Evolutionary conservation across 2,329 filamentous ascomycete species (phyloP).

Genomic region (Alternaria gansuensis): DNA sequence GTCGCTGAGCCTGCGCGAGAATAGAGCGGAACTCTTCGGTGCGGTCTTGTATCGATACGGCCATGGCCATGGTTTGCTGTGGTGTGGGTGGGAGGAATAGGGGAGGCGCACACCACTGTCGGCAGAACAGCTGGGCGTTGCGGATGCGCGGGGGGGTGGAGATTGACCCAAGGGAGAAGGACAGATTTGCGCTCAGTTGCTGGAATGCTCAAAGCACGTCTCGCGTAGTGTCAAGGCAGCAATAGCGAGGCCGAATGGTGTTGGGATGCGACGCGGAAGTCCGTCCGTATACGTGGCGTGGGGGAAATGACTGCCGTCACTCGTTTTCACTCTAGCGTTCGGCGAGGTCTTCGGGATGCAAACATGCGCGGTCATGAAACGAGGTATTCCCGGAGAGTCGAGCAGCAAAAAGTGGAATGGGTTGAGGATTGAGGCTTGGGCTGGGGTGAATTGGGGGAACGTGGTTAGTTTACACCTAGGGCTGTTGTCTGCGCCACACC

Average conservation of each 20-base stretch:
- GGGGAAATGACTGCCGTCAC: slow-evolving; percentile 2
- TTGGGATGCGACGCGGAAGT: slow-evolving; percentile 6
- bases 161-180: slow-evolving; percentile 5
- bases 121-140: slow-evolving; percentile 18
- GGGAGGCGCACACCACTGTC: slow-evolving; percentile 17
- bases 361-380: not conserved
- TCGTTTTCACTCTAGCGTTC: not conserved
- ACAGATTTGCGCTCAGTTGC: not conserved
- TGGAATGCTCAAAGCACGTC: not conserved
- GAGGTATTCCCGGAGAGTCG: not conserved
- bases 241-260: not conserved
- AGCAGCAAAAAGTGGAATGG: slow-evolving; percentile 1
- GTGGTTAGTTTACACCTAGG: slow-evolving; percentile 25
- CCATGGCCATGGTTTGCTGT: slow-evolving; percentile 55
- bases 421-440: slow-evolving; percentile 7
- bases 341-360: not conserved
- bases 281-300: slow-evolving; percentile 13
- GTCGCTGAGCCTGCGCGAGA: slow-evolving; percentile 82
- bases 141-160: slow-evolving; percentile 13
- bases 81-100: slow-evolving; percentile 19
- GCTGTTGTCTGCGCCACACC: slow-evolving; percentile 18
- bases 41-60: slow-evolving; percentile 89
- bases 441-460: slow-evolving; percentile 20
- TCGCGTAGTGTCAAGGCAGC: not conserved
- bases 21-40: slow-evolving; percentile 95